Evolutionary conservation across 768 basidiomycete genomes (phyloP), one percentile per base, ranked within the genome.

Genomic region (Boletus bicolor): DNA sequence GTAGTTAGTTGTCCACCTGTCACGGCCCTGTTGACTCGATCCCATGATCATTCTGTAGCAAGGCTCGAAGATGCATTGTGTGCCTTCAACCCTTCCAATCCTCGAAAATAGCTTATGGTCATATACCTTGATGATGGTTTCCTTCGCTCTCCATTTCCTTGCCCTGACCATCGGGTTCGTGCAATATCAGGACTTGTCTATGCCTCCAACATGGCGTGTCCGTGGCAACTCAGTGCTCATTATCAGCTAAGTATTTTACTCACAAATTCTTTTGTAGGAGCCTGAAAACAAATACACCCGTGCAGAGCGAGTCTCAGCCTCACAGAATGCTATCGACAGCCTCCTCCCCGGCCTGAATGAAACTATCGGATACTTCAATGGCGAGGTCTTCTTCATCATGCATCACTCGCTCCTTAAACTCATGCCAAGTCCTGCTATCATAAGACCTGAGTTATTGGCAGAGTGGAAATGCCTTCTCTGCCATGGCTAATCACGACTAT

Each of bases 401-500:
- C 8, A 17, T 3, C 9, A 28, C 11, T 56, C 14, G 28, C 7
- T 6, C 48, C 17, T 35, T 7, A 8, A 17, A 44, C 43, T 37
- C 26, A 54, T n/a, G 11, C 17, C 36, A 21, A 34, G 26, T 24
- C 21, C 19, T 26, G 19, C 44, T 32, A 42, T 34, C 44, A 39
- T 7, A 46, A 80, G 81, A 76, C 7, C 75, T 83, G 39, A 74
- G 78, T 38, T 82, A 74, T 55, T 82, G 82, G 81, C 79, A 82
- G 60, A 70, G 78, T 24, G 82, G 72, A 2, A 83, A 82, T 49
- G 79, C 76, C 10, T 79, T 72, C 66, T 77, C 80, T 17, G 76
- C 74, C n/a, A 72, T 79, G 69, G 80, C 78, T 1, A 79, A 80
- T 26, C 49, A 51, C 10, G 58, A 56, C 19, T 19, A 36, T 11